Evolutionary conservation across 805 yeast species (phyloP).

Genomic region (Candida nonsorbophila): DNA sequence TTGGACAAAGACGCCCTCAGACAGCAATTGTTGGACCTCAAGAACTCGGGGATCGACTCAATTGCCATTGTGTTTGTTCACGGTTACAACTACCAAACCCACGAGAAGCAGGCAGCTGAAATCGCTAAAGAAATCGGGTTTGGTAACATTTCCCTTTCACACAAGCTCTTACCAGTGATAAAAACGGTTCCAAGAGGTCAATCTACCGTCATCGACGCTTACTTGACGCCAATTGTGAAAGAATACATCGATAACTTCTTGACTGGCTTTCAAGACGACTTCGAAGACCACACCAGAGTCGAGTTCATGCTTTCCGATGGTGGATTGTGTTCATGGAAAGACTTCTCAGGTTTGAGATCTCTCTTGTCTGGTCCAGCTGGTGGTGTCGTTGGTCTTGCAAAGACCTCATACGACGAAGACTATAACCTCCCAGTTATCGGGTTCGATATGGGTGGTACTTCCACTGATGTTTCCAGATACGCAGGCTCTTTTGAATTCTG

Average conservation of each 20-base stretch:
- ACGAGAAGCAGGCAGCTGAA: constrained; percentile 40
- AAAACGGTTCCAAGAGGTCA: constrained; percentile 72
- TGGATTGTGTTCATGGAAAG: constrained; percentile 13
- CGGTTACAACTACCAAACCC: constrained; percentile 67
- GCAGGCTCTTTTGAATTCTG: constrained; percentile 70
- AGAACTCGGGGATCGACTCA: constrained; percentile 57
- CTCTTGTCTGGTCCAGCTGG: constrained; percentile 20
- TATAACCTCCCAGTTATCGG: constrained; percentile 65
- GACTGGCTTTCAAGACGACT: constrained; percentile 53
- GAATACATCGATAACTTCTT: constrained; percentile 59
- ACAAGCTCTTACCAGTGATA: constrained; percentile 71
- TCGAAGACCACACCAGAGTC: constrained; percentile 17
- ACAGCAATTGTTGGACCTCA: constrained; percentile 38
- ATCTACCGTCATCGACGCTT: constrained; percentile 78
- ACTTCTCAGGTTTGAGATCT: constrained; percentile 15
- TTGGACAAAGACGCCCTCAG: constrained; percentile 47
- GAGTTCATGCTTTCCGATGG: constrained; percentile 19
- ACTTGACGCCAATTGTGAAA: constrained; percentile 72
- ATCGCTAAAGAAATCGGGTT: constrained; percentile 67
- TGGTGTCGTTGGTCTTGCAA: constrained; percentile 17
- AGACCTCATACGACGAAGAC: constrained; percentile 22
- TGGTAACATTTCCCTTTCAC: constrained; percentile 61
- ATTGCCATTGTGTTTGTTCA: constrained; percentile 72
- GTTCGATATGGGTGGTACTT: constrained; percentile 90
- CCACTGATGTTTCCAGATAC: constrained; percentile 77